A percentile compares a stretch with the other conserved stretches of the same genome.
Conservation (phyloP, 805 yeast genomes). For the Clavispora fructus region DNA sequence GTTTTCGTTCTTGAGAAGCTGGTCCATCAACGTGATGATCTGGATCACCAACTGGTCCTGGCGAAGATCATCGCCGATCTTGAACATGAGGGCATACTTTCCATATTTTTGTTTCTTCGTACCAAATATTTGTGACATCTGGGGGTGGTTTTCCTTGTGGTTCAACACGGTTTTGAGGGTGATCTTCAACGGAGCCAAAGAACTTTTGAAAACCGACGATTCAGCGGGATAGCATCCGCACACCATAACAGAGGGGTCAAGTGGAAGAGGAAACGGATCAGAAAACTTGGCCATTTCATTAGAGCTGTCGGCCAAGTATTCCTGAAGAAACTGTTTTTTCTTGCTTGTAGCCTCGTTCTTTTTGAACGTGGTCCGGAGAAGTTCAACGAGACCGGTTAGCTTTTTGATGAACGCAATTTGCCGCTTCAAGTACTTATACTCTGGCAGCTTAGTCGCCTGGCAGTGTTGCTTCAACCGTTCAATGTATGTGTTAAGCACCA, state of each 20-base stretch:
- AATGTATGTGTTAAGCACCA: slow-evolving; percentile 37
- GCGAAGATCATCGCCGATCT: slow-evolving; percentile 90
- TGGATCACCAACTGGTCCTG: slow-evolving; percentile 98
- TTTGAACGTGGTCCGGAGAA: slow-evolving; percentile 47
- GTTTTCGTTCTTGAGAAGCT: slow-evolving; percentile 79
- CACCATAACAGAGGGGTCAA: slow-evolving; percentile 73
- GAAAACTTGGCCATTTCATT: slow-evolving; percentile 39
- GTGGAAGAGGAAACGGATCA: slow-evolving; percentile 64
- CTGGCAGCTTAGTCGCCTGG: slow-evolving; percentile 22
- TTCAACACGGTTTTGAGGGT: slow-evolving; percentile 56
- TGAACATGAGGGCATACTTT: slow-evolving; percentile 80
- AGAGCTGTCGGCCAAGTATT: slow-evolving; percentile 45
- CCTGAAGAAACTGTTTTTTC: slow-evolving; percentile 65
- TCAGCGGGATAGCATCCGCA: slow-evolving; percentile 76
- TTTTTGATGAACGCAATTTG: slow-evolving; percentile 69
- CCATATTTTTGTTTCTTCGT: slow-evolving; percentile 28
- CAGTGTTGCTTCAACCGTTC: slow-evolving; percentile 29
- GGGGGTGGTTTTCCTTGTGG: slow-evolving; percentile 7
- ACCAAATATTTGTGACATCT: slow-evolving; percentile 31
- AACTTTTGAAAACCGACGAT: slow-evolving; percentile 84
- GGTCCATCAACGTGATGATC: slow-evolving; percentile 87
- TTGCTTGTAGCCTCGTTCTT: slow-evolving; percentile 72
- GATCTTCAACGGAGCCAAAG: slow-evolving; percentile 82
- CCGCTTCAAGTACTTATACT: slow-evolving; percentile 38
- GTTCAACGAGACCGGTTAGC: slow-evolving; percentile 59